phyloP scores from a whole-genome alignment of 257 asterid species.

The Cinchona pubescens region DNA sequence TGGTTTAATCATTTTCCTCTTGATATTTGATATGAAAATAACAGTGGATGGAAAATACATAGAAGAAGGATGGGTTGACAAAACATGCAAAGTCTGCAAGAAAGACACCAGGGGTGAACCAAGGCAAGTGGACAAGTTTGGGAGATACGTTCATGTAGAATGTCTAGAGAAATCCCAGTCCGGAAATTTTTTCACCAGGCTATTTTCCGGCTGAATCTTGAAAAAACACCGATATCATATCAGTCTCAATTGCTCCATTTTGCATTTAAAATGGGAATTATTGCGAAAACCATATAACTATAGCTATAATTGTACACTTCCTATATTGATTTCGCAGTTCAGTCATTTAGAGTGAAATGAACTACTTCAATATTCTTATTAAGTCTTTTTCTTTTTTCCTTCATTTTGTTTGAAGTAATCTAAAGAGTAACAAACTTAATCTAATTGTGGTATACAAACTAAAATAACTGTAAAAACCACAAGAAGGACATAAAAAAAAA shows the following conservation, averaged over 20 bases:
- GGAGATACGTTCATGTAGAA: conserved; percentile 78
- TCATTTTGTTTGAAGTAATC: no score
- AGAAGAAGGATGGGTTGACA: conserved; percentile 99
- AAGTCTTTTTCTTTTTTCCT: no score
- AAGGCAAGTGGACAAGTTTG: conserved; percentile 77
- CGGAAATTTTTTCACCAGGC: conserved; percentile 71
- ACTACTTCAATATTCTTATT: no score
- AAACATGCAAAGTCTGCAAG: conserved; percentile 93
- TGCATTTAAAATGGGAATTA: no score
- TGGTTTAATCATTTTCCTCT: not conserved
- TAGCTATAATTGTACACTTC: not conserved
- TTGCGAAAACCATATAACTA: no score
- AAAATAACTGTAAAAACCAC: no score
- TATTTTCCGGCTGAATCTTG: conserved; percentile 48
- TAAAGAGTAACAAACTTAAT: no score
- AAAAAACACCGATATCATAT: no score
- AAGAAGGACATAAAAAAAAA: no score
- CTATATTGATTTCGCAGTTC: not conserved
- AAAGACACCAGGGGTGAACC: conserved; percentile 81
- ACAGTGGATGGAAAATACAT: conserved; percentile 87
- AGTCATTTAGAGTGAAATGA: no score
- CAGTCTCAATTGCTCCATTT: no score
- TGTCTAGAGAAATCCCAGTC: conserved; percentile 60
- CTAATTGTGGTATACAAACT: no score
- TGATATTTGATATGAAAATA: not conserved